phyloP scores from a whole-genome alignment of 1,284 basidiomycete genomes.

The Apiotrichum porosum region DNA sequence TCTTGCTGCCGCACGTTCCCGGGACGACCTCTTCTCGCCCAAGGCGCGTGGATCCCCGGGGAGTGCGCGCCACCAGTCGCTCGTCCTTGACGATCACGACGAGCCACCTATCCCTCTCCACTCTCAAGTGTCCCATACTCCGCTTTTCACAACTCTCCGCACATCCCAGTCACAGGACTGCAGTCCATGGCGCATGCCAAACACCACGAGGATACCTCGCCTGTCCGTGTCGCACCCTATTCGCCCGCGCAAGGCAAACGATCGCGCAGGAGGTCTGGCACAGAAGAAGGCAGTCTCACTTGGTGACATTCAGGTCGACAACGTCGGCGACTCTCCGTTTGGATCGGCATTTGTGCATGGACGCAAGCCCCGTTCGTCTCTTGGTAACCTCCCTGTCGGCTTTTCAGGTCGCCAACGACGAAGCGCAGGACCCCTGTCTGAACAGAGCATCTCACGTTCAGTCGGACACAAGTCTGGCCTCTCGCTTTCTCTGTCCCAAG shows the following conservation, averaged over 20 bases:
- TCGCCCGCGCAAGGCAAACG: slow-evolving; percentile 22
- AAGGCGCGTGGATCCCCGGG: slow-evolving; percentile 3
- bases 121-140: slow-evolving; percentile 4
- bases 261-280: slow-evolving; percentile 18
- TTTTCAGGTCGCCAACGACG: slow-evolving; percentile 4
- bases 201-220: slow-evolving; percentile 22
- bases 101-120: slow-evolving; percentile 5
- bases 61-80: not conserved
- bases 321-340: slow-evolving; percentile 34
- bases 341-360: slow-evolving; percentile 20
- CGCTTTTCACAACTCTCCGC: slow-evolving; percentile 33
- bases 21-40: slow-evolving; percentile 19
- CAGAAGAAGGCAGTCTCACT: slow-evolving; percentile 44
- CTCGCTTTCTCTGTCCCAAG: slow-evolving; percentile 30
- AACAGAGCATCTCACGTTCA: slow-evolving; percentile 40
- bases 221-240: slow-evolving; percentile 30
- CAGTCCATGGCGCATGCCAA: slow-evolving; percentile 9
- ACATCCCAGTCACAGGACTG: slow-evolving; percentile 35
- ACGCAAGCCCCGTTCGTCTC: slow-evolving; percentile 13
- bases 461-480: slow-evolving; percentile 47
- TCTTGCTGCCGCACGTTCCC: slow-evolving; percentile 16
- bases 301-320: slow-evolving; percentile 33
- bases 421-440: not conserved
- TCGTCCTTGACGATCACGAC: slow-evolving; percentile 9
- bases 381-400: slow-evolving; percentile 3